Evolutionary conservation across 345 rosid genomes (phyloP), one percentile per base, ranked within the genome.

Genomic region (Alliaria petiolata): DNA sequence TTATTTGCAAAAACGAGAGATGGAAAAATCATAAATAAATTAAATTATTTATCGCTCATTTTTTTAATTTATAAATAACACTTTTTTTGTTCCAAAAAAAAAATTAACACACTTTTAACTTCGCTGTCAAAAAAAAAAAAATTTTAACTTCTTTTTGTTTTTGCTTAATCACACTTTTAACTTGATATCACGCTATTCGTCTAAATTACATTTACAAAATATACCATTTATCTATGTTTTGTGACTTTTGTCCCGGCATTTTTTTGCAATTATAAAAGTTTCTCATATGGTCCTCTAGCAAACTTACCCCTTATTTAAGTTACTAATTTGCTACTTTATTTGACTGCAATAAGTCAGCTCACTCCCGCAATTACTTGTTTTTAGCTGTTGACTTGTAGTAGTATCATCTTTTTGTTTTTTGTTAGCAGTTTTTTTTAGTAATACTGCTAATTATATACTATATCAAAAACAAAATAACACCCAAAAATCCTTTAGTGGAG

Each of bases 401-500:
- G n/a, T n/a, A n/a, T n/a, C n/a, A n/a, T n/a, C n/a, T n/a, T n/a
- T n/a, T n/a, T n/a, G n/a, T n/a, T n/a, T n/a, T n/a, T n/a, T n/a
- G n/a, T n/a, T n/a, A n/a, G n/a, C n/a, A n/a, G n/a, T n/a, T n/a
- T n/a, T n/a, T 65, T 40, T 17, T 28, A 35, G 58, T 69, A 40
- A 53, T 31, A 44, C 10, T 22, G 44, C 1, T 36, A 35, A 6
- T 36, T 13, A n/a, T 17, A 20, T 10, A 70, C 30, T 50, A 22
- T 16, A 49, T 34, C 22, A 14, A 20, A 3, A 55, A 17, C 2
- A 15, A 33, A 12, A 15, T 4, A 59, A 43, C 22, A 14, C 33
- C 61, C 13, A 15, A 42, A 67, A 13, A 50, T 5, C 56, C 26
- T 42, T 60, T 52, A 42, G 62, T 60, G 69, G 68, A 75, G 69